Evolutionary conservation across 768 basidiomycete species (phyloP).

Genomic region (Lyophyllum shimeji): DNA sequence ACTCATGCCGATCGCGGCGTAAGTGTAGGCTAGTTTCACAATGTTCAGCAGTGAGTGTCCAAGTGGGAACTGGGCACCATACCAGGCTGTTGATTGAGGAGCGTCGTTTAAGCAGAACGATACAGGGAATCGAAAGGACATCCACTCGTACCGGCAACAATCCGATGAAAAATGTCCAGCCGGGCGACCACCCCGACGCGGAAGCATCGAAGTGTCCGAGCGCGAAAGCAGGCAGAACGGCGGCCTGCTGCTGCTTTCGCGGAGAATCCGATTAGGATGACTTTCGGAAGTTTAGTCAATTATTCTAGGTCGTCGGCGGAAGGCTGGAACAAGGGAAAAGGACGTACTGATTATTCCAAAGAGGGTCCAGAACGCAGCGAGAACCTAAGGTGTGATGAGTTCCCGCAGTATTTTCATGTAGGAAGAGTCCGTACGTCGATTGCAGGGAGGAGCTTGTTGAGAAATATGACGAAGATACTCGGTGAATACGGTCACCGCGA

Average conservation of each 20-base stretch:
- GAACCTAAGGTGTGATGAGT: constrained; percentile 32
- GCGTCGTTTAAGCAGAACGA: constrained; percentile 1
- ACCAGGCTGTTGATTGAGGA: constrained; percentile 28
- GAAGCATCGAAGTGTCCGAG: constrained; percentile 59
- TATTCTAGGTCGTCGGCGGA: no score
- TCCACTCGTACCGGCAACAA: constrained; percentile 46
- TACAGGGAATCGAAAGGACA: not conserved
- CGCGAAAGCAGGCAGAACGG: constrained; percentile 53
- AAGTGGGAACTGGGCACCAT: constrained; percentile 5
- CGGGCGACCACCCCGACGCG: constrained; percentile 66
- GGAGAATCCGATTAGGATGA: constrained; percentile 56
- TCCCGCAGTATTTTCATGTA: not conserved
- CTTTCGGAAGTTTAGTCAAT: constrained; percentile 23
- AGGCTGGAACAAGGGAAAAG: not conserved
- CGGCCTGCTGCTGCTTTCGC: constrained; percentile 56
- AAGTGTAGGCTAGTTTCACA: constrained; percentile 45
- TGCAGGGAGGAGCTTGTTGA: constrained; percentile 48
- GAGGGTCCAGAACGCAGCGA: constrained; percentile 64
- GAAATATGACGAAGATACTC: constrained; percentile 55
- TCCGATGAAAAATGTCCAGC: constrained; percentile 71
- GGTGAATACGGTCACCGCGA: constrained; percentile 48
- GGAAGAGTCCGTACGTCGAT: constrained; percentile 40
- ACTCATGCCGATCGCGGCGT: constrained; percentile 66
- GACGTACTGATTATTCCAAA: constrained; percentile 49
- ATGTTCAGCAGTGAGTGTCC: not conserved